A percentile compares a stretch with the other conserved stretches of the same genome.
These are phyloP conservation scores for Trametes gibbosa DNA, from an alignment of 768 basidiomycete species.

Conservation along the genomic window DNA sequence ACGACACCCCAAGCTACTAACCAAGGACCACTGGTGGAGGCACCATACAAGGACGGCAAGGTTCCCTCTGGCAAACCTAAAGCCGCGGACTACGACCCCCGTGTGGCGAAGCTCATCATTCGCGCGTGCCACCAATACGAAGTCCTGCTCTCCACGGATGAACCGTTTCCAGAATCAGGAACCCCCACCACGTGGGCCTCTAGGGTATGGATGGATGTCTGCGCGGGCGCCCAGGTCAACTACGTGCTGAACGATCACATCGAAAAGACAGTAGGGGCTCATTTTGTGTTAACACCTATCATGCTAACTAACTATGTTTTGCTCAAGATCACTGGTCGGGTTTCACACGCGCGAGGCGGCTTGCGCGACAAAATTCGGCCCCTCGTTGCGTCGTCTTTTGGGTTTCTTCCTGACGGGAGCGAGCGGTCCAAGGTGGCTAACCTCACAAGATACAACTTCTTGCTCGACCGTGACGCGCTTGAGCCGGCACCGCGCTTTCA, in stretches of 20 bases:
- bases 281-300: not conserved
- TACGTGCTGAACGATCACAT: not conserved
- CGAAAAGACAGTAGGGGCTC: not conserved
- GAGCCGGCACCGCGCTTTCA: not conserved
- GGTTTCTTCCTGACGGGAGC: not conserved
- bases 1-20: too few species aligned
- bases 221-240: not conserved
- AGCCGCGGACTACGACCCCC: not conserved
- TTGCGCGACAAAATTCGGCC: not conserved
- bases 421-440: not conserved
- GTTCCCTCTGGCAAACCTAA: not conserved
- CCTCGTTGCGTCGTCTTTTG: not conserved
- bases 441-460: not conserved
- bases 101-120: not conserved
- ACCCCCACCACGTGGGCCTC: not conserved
- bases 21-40: too few species aligned
- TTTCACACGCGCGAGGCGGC: not conserved
- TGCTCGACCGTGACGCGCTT: not conserved
- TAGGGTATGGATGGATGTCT: not conserved
- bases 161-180: not conserved
- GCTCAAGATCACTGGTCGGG: not conserved
- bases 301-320: not conserved
- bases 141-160: not conserved
- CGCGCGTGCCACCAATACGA: conserved; percentile 3
- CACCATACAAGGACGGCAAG: not conserved